These are phyloP conservation scores for Lentinula aciculospora DNA, from an alignment of 768 basidiomycete genomes.

Conservation along the genomic window DNA sequence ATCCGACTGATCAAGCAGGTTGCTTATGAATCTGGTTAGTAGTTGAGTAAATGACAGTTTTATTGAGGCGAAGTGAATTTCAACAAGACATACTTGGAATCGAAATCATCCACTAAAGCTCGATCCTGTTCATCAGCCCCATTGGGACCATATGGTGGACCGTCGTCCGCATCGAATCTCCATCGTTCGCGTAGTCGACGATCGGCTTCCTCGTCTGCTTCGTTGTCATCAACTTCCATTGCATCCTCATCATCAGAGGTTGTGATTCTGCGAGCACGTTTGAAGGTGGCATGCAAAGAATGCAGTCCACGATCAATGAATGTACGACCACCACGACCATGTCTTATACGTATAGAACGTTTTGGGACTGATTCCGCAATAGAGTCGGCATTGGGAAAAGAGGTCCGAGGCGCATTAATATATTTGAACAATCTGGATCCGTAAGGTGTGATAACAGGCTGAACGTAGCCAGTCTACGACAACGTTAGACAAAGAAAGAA, in stretches of 20 bases:
- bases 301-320: conserved; percentile 65
- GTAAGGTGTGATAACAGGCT: conserved; percentile 45
- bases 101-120: conserved; percentile 66
- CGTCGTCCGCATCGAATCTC: conserved; percentile 66
- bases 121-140: conserved; percentile 68
- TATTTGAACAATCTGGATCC: conserved; percentile 65
- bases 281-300: conserved; percentile 6
- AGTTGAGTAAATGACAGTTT: not conserved
- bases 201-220: conserved; percentile 34
- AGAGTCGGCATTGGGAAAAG: conserved; percentile 20
- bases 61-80: not conserved
- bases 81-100: conserved; percentile 35
- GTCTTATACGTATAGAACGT: conserved; percentile 63
- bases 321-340: conserved; percentile 78
- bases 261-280: conserved; percentile 38
- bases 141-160: conserved; percentile 45
- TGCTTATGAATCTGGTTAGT: conserved; percentile 32
- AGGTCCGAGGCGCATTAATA: conserved; percentile 29
- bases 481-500: not conserved
- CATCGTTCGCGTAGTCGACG: conserved; percentile 51
- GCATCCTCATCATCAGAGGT: conserved; percentile 20
- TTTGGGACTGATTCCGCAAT: conserved; percentile 18
- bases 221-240: conserved; percentile 22
- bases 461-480: conserved; percentile 63
- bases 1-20: conserved; percentile 52